These are phyloP conservation scores for Flaveria robusta DNA, from an alignment of 129 eudicot genomes.

Conservation along the genomic window DNA sequence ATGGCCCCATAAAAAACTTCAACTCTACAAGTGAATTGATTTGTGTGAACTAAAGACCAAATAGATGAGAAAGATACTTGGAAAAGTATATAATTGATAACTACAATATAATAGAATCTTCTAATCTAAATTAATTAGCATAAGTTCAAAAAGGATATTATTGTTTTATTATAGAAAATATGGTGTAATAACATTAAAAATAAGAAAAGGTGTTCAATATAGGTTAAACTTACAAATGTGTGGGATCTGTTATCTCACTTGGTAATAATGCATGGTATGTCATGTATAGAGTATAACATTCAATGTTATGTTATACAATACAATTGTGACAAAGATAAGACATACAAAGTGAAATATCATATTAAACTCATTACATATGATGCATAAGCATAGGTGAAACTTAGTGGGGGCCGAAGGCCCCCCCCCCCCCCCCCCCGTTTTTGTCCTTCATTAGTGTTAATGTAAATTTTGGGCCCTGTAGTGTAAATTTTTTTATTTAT, in stretches of 20 bases:
- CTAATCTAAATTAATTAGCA: background rate
- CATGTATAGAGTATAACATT: too few species aligned
- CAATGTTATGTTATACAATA: too few species aligned
- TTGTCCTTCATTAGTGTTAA: too few species aligned
- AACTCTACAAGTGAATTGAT: slow-evolving; percentile 26
- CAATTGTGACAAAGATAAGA: background rate
- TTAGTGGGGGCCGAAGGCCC: too few species aligned
- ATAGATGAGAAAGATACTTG: background rate
- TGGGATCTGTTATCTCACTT: background rate
- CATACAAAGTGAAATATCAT: background rate
- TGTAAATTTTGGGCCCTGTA: too few species aligned
- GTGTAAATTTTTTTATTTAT: too few species aligned
- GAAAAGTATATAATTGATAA: background rate
- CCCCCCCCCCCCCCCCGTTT: too few species aligned
- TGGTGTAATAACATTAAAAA: background rate
- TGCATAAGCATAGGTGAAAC: too few species aligned
- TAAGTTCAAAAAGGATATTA: background rate
- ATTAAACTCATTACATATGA: background rate
- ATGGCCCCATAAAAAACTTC: slow-evolving; percentile 32
- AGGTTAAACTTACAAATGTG: background rate
- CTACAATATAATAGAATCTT: background rate
- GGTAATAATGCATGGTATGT: too few species aligned
- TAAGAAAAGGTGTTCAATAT: background rate
- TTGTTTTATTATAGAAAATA: background rate
- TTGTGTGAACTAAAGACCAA: slow-evolving; percentile 22